These are phyloP conservation scores for Ophiocordyceps robertsii DNA, from an alignment of 2,329 filamentous ascomycete genomes.

Conservation along the genomic window DNA sequence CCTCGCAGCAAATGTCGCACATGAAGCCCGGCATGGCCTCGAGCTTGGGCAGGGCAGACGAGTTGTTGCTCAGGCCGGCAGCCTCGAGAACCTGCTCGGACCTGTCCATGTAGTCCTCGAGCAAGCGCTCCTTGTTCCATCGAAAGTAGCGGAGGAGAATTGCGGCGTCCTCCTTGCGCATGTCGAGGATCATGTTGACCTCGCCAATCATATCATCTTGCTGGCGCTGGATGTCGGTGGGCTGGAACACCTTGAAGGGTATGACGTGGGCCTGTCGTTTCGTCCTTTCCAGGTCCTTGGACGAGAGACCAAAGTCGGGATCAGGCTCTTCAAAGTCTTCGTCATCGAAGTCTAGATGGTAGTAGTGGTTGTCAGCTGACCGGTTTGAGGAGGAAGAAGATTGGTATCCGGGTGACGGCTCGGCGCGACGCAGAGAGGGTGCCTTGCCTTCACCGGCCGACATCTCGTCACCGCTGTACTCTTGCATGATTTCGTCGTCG, in stretches of 20 bases:
- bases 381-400: background rate
- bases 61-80: conserved; percentile 62
- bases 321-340: conserved; percentile 46
- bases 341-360: conserved; percentile 40
- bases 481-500: conserved; percentile 59
- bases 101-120: conserved; percentile 93
- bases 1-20: conserved; percentile 95
- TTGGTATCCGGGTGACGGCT: background rate
- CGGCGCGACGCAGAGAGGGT: conserved; percentile 1
- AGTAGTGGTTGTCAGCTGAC: conserved; percentile 6
- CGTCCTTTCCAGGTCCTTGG: conserved; percentile 55
- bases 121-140: conserved; percentile 93
- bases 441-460: conserved; percentile 33
- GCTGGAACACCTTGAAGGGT: conserved; percentile 68
- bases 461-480: conserved; percentile 63
- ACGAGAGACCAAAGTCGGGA: conserved; percentile 34
- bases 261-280: conserved; percentile 69
- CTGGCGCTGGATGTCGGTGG: conserved; percentile 68
- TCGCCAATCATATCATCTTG: conserved; percentile 80
- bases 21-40: conserved; percentile 62
- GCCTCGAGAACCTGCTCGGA: conserved; percentile 68
- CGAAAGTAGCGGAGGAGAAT: conserved; percentile 80
- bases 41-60: conserved; percentile 50
- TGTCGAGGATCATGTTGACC: conserved; percentile 80
- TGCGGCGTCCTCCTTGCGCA: conserved; percentile 78